phyloP scores from a whole-genome alignment of 352 stramenopile genomes.

The Phytophthora rubi region DNA sequence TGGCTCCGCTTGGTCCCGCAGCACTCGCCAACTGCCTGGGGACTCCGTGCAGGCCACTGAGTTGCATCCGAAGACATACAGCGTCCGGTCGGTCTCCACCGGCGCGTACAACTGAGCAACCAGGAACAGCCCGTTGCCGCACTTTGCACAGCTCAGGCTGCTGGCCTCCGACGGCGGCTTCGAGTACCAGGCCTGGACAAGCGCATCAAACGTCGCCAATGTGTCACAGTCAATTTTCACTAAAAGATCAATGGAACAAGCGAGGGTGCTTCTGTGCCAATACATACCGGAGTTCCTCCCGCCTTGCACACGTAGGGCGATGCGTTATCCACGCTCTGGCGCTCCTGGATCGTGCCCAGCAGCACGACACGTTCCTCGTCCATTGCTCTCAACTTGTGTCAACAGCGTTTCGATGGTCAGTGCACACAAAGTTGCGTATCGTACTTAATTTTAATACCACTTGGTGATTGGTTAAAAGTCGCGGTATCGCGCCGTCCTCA shows the following conservation, averaged over 20 bases:
- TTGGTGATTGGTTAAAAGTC: constrained; percentile 29
- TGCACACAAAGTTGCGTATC: constrained; percentile 1
- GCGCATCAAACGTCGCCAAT: constrained; percentile 7
- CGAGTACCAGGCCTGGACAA: constrained; percentile 61
- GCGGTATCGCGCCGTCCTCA: constrained; percentile 28
- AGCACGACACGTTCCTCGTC: constrained; percentile 69
- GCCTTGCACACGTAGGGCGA: constrained; percentile 83
- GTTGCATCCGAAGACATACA: constrained; percentile 90
- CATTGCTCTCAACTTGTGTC: constrained; percentile 35
- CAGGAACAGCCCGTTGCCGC: constrained; percentile 62
- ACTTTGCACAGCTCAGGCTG: constrained; percentile 64
- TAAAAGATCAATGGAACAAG: neutral
- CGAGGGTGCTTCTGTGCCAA: neutral
- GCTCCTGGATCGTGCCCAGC: constrained; percentile 74
- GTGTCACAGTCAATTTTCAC: constrained; percentile 1
- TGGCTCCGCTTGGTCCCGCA: constrained; percentile 60
- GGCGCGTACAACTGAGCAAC: constrained; percentile 85
- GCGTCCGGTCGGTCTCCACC: constrained; percentile 69
- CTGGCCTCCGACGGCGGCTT: constrained; percentile 45
- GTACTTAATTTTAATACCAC: constrained; percentile 21
- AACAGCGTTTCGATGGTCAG: constrained; percentile 20
- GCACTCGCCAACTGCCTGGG: constrained; percentile 73
- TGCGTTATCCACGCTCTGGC: constrained; percentile 63
- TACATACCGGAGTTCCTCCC: constrained; percentile 72
- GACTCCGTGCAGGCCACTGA: constrained; percentile 70